Evolutionary conservation across 2,329 filamentous ascomycete species (phyloP).

Genomic region (Septoria linicola): DNA sequence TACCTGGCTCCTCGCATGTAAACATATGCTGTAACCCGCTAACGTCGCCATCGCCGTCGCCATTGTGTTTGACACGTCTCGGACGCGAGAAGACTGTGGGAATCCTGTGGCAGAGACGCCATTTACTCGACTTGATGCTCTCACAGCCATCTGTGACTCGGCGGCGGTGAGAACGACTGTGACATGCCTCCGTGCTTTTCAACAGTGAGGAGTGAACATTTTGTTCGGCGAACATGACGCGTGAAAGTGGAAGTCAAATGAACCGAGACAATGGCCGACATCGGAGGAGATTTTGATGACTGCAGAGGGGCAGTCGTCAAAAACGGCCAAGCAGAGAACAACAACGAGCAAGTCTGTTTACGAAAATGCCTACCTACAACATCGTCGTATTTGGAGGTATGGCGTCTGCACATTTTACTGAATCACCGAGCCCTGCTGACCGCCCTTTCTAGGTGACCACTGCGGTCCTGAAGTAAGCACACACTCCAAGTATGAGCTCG

Average conservation of each 20-base stretch:
- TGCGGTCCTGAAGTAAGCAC: constrained; percentile 75
- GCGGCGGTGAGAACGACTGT: too few relatives aligned
- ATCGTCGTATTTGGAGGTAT: constrained; percentile 31
- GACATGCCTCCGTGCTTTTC: too few relatives aligned
- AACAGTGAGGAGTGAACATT: too few relatives aligned
- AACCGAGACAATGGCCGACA: constrained; percentile 5
- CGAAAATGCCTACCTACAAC: constrained; percentile 30
- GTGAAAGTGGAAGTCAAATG: not conserved
- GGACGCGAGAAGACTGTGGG: too few relatives aligned
- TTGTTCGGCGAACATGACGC: too few relatives aligned
- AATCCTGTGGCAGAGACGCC: too few relatives aligned
- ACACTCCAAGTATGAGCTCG: constrained; percentile 3
- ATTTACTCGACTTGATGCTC: too few relatives aligned
- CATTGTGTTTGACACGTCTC: too few relatives aligned
- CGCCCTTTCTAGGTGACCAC: constrained; percentile 58
- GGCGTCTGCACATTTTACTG: not conserved
- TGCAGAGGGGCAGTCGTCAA: constrained; percentile 1
- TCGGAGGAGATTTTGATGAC: constrained; percentile 1
- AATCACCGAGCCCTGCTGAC: not conserved
- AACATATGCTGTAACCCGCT: too few relatives aligned
- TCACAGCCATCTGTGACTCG: too few relatives aligned
- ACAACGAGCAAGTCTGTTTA: not conserved
- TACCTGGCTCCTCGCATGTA: too few relatives aligned
- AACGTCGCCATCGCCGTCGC: too few relatives aligned
- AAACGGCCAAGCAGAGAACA: constrained; percentile 1